A percentile compares a stretch with the other conserved stretches of the same genome.
Conservation (phyloP, 257 asterid genomes). For the Nicotiana otophora region DNA sequence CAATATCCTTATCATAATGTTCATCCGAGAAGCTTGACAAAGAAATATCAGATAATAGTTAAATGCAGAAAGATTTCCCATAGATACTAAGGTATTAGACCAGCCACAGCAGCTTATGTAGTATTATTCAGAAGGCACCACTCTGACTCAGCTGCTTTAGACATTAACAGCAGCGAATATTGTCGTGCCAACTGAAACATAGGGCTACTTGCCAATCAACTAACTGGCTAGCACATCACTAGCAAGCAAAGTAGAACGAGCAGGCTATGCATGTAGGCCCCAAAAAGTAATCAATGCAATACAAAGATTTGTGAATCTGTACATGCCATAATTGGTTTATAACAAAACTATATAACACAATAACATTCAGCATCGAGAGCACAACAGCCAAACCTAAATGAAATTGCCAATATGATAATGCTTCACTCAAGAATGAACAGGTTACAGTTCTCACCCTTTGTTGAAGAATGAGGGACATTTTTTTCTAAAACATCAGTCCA, state of each 20-base stretch:
- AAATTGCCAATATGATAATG: not conserved
- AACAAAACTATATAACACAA: not conserved
- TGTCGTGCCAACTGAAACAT: not conserved
- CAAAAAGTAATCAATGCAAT: not conserved
- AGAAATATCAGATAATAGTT: not conserved
- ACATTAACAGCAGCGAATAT: not conserved
- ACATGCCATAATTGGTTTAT: not conserved
- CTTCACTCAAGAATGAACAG: not conserved
- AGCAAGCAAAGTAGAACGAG: not conserved
- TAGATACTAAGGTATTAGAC: not conserved
- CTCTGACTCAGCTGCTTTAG: not conserved
- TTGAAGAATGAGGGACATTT: slow-evolving; percentile 25
- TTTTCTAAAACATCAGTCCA: slow-evolving; percentile 80
- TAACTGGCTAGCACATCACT: not conserved
- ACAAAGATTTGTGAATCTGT: not conserved
- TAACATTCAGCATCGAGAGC: not conserved
- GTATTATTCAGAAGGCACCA: not conserved
- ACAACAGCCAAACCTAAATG: not conserved
- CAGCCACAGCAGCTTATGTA: not conserved
- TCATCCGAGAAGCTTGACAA: not conserved
- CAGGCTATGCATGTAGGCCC: not conserved
- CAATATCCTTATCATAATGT: not conserved
- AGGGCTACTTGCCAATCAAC: not conserved
- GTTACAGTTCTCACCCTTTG: slow-evolving; percentile 29
- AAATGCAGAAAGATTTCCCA: not conserved